These are phyloP conservation scores for Suillus hirtellus DNA, from an alignment of 768 basidiomycete species.

Conservation along the genomic window DNA sequence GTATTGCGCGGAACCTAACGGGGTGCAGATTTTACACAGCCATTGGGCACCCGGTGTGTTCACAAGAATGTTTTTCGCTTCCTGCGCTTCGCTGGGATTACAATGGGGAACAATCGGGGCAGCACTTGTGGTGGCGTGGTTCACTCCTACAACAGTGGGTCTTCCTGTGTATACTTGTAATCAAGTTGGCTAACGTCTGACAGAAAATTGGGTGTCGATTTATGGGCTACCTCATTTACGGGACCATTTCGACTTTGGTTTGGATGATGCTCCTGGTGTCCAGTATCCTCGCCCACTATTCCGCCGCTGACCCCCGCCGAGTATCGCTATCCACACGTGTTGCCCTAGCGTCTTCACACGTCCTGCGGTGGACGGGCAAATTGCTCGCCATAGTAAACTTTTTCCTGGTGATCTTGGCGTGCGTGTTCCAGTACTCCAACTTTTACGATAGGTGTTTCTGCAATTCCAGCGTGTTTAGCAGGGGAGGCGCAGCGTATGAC, in stretches of 20 bases:
- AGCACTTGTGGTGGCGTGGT: background rate
- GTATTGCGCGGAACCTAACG: background rate
- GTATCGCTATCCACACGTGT: background rate
- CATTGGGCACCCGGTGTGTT: background rate
- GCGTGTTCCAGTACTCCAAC: background rate
- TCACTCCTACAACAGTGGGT: background rate
- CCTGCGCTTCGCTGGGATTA: background rate
- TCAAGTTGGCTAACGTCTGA: background rate
- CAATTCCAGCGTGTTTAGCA: background rate
- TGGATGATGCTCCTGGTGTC: background rate
- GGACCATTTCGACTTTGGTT: background rate
- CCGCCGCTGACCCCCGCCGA: background rate
- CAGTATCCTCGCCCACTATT: background rate
- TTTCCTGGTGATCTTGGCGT: background rate
- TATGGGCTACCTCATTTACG: background rate
- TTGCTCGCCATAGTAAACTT: background rate
- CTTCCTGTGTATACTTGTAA: background rate
- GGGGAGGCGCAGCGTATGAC: background rate
- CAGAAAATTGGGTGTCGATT: background rate
- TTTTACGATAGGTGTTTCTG: background rate
- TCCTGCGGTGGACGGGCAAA: background rate
- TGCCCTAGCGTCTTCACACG: background rate
- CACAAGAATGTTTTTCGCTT: background rate
- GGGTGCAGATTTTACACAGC: background rate
- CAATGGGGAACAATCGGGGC: background rate